phyloP scores from a whole-genome alignment of 345 rosid species.

The Melaleuca quinquenervia region DNA sequence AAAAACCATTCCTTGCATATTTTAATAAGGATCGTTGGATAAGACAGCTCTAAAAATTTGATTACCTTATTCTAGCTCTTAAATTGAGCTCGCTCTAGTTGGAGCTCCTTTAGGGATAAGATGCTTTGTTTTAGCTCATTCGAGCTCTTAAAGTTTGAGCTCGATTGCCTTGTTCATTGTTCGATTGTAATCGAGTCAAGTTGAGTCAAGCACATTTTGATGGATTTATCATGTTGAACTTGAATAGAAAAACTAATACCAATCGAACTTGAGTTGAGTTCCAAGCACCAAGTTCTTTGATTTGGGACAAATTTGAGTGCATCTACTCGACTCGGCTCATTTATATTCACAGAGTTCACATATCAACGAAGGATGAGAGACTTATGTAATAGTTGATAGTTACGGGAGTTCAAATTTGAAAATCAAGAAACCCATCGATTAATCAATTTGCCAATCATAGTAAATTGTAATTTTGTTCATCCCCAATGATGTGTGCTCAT shows the following conservation, averaged over 20 bases:
- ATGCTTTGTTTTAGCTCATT: too few relatives aligned
- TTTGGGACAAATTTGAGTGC: not conserved
- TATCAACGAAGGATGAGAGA: not conserved
- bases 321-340: not conserved
- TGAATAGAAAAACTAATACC: not conserved
- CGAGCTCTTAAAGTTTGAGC: too few relatives aligned
- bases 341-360: not conserved
- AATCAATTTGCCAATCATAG: not conserved
- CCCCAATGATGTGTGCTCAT: not conserved
- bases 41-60: too few relatives aligned
- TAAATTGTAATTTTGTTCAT: not conserved
- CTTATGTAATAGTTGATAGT: not conserved
- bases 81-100: not conserved
- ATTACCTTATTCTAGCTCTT: not conserved
- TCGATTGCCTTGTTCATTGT: not conserved
- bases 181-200: not conserved
- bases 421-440: not conserved
- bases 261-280: accelerated
- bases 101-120: not conserved
- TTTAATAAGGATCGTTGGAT: not conserved
- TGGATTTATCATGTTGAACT: not conserved
- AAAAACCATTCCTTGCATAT: not conserved
- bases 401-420: not conserved
- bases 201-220: not conserved
- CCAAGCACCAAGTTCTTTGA: not conserved